Evolutionary conservation across 2,329 filamentous ascomycete genomes (phyloP).

Genomic region (Talaromyces albobiverticillius): DNA sequence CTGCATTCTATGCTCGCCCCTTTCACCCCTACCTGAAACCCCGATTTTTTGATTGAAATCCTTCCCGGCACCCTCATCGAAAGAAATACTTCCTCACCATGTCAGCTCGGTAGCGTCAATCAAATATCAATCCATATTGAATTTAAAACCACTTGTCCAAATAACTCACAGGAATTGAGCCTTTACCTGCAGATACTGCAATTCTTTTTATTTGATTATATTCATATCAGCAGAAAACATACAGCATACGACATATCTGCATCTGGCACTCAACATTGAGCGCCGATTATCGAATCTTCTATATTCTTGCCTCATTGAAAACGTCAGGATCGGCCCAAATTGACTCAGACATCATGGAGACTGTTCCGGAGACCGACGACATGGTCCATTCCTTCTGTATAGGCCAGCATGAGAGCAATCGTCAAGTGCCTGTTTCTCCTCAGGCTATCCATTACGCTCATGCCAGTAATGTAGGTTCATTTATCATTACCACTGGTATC

Average conservation of each 20-base stretch:
- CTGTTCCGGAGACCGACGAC: conserved; percentile 31
- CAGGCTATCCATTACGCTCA: conserved; percentile 55
- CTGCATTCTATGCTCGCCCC: background rate
- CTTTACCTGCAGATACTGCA: no score
- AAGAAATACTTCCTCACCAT: background rate
- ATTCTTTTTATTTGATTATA: background rate
- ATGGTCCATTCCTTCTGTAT: conserved; percentile 54
- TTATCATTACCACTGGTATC: conserved; percentile 16
- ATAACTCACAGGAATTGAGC: background rate
- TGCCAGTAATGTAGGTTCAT: conserved; percentile 50
- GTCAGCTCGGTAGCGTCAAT: conserved; percentile 2
- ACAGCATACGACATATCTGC: background rate
- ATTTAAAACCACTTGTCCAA: background rate
- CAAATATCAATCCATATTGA: conserved; percentile 1
- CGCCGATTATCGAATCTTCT: no score
- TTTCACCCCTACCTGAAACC: background rate
- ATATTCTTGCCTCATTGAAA: background rate
- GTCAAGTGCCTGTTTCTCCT: conserved; percentile 47
- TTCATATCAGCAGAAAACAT: background rate
- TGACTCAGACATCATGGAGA: conserved; percentile 27
- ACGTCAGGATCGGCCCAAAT: background rate
- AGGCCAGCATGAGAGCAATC: conserved; percentile 60
- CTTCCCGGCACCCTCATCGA: background rate
- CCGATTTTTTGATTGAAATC: background rate
- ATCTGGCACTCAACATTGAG: background rate